These are phyloP conservation scores for Trifolium dubium DNA, from an alignment of 306 rosid species.

Conservation along the genomic window DNA sequence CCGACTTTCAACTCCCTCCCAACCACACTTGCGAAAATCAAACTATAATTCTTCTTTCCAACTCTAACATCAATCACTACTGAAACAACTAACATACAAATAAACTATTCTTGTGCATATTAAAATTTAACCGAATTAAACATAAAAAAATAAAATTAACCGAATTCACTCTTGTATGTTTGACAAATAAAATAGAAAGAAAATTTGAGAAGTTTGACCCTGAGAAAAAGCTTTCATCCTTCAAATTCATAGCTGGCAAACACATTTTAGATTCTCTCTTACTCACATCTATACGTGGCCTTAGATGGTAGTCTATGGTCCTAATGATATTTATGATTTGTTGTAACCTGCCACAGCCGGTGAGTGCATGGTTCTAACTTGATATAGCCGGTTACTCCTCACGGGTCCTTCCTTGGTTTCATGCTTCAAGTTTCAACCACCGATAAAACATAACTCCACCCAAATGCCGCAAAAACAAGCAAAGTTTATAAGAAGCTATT, in stretches of 20 bases:
- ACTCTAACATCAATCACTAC: no score
- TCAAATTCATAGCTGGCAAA: conserved; percentile 90
- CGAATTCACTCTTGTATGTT: no score
- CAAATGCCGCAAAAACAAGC: conserved; percentile 43
- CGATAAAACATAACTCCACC: conserved; percentile 34
- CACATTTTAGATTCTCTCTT: conserved; percentile 54
- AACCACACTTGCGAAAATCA: no score
- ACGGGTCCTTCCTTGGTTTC: conserved; percentile 66
- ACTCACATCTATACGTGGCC: conserved; percentile 33
- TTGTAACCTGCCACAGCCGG: conserved; percentile 48
- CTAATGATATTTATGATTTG: neutral
- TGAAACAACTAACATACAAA: no score
- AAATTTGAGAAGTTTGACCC: conserved; percentile 76
- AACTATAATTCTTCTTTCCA: no score
- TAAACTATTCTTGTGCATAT: no score
- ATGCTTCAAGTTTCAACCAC: conserved; percentile 47
- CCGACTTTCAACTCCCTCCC: no score
- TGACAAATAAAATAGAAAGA: neutral
- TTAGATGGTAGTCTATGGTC: conserved; percentile 36
- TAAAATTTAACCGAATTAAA: no score
- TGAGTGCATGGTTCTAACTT: conserved; percentile 42
- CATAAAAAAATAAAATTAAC: no score
- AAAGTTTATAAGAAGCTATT: conserved; percentile 7
- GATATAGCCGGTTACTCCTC: conserved; percentile 56
- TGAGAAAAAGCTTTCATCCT: conserved; percentile 74